Base-by-base conservation (phyloP, 202 grass and related monocot genomes). In the Hordeum pubiflorum region DNA sequence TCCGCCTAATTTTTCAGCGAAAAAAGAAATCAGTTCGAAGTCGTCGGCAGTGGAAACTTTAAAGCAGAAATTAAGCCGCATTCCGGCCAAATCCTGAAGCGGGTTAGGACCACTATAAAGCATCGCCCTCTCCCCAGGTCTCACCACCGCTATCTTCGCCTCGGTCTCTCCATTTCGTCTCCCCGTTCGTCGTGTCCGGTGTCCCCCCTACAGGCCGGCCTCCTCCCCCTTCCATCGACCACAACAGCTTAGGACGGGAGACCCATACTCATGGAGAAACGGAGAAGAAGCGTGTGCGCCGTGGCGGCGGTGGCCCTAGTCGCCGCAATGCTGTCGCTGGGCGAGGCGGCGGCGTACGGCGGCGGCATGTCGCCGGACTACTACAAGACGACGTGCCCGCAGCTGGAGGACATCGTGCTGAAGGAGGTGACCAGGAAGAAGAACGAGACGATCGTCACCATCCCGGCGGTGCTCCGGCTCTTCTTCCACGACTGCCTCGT, bases 401-500 rank as follows among this genome's bases (percentile, higher is more conserved):
- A 75, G 11, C 83, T 94, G 65, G 81, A 91, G 72, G 43, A n/a
- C 7, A 80, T 82, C 23, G 89, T 94, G 84, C 81, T 81, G 24
- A 7, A 50, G 9, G 87, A 77, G 73, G 91, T 97, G 27, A n/a
- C 62, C 22, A 83, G 59, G 85, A 97, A 97, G 89, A 93, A 87
- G 15, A 90, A 85, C 56, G 39, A 85, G 85, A 97, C 94, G 4
- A 85, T 94, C 58, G 91, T 94, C 58, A 97, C 94, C 31, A 91
- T 97, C 52, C 89, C 94, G 11, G 91, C 94, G 37, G 91, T 90
- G 17, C 83, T 97, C 74, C 63, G 94, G 23, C 64, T 90, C 56
- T 80, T 88, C 87, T 91, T 97, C 91, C 94, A 97, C 44, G 94
- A 97, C 67, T 90, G 87, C 85, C 33, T 97, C 24, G 44, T 85